Base-by-base conservation (phyloP, 805 yeast species). In the Sugiyamaella valdiviana region DNA sequence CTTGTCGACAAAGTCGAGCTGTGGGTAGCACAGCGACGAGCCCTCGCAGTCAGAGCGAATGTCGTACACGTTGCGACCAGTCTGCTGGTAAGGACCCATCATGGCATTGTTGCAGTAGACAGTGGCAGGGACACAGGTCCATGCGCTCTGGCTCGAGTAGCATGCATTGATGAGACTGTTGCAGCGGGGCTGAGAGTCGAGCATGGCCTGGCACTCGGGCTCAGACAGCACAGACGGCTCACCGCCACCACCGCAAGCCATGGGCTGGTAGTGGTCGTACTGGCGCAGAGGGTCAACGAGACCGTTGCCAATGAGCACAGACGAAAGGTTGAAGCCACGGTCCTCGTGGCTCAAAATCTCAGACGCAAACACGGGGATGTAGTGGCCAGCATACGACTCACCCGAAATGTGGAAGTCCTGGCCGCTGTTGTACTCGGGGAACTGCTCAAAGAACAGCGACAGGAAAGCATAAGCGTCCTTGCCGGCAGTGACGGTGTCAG, bases 211-310 rank as follows among this genome's bases (percentile, higher is more conserved):
- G 72, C 99, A 91, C 59, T 84, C 83, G 52, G 83, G 88, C 49
- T 87, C 93, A 15, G 77, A 70, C 54, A 88, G 71, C 2, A 88
- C 88, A 15, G 90, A 72, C 16, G 82, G 82, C 60, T 80, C 80
- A 5, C 96, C 96, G 55, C 96, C 95, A 56, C 76, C 64, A 46
- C 95, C 93, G 67, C 98, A 91, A 5, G 95, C 95, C 97, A 91
- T 91, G 61, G 95, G 95, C 66, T 83, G 82, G 62, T 85, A 85
- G 68, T 82, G 82, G 57, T 82, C 79, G 61, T 85, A 81, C 73
- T 89, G 97, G 46, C 77, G 73, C 51, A 83, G 73, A 10, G 95
- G 84, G 64, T 91, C 96, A 36, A 96, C 88, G 61, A 90, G 78
- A 49, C 97, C 98, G 66, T 90, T 90, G 54, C 98, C 98, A 62